Base-by-base conservation (phyloP, 2,329 filamentous ascomycete genomes). In the Lanzia echinophila region DNA sequence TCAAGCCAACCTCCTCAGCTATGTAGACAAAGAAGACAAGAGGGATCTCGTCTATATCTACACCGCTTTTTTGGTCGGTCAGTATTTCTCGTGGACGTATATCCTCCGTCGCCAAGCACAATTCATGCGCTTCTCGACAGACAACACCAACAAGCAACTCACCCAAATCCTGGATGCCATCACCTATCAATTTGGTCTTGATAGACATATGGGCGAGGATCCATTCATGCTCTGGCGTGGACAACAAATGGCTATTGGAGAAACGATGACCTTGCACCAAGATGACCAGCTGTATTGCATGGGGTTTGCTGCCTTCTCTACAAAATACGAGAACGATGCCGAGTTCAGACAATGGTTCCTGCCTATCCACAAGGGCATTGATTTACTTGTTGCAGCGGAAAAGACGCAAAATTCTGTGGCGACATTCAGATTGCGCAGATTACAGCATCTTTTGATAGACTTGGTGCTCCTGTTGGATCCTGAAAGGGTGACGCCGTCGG, bases 161-260 rank as follows among this genome's bases (percentile, higher is more conserved):
- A 54, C 53, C 38, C 19, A 52, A 8, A 59, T 61, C 20, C 22
- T 64, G 28, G 55, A 58, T 7, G 20, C 45, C 10, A 58, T 64
- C 43, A 61, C 60, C 1, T 28, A 56, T 6, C 50, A 59, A 17
- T 59, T 64, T 36, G 55, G 53, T 15, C 34, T 49, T 10, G 56
- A 58, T 19, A 47, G 19, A 20, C 34, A 50, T 7, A 12, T 17
- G 12, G 62, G 55, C 8, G 62, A 63, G 15, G 46, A 54, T n/a
- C 55, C 61, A 12, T 63, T 63, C n/a, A 64, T 63, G 62, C 58
- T 64, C 24, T 64, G 62, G 62, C 55, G 60, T 28, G 62, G 62
- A 31, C 61, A 64, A 24, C 62, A 64, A 44, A 64, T 64, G 61
- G 62, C 62, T 6, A 64, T 64, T 2, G 62, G 62, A 22, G 62